phyloP scores from a whole-genome alignment of 2,329 filamentous ascomycete genomes.

The Pseudogymnoascus sp. region DNA sequence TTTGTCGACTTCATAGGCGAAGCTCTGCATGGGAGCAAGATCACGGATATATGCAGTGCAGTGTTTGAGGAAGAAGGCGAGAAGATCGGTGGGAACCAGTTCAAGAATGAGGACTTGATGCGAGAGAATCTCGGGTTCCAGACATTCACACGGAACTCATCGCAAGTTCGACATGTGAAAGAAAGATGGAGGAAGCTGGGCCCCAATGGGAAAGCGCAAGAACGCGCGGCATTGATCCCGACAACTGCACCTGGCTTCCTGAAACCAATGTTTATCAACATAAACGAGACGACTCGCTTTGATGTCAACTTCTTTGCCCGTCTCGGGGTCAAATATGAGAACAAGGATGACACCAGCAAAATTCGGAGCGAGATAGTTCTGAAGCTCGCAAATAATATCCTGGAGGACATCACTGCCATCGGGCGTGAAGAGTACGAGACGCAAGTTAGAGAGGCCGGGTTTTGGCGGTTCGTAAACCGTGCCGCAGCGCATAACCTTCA shows the following conservation, averaged over 20 bases:
- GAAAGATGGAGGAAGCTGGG: background rate
- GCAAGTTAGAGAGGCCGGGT: slow-evolving; percentile 22
- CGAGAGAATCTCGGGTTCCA: background rate
- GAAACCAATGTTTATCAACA: background rate
- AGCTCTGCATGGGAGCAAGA: background rate
- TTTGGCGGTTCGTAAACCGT: slow-evolving; percentile 27
- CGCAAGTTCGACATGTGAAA: background rate
- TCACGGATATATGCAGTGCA: background rate
- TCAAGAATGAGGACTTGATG: background rate
- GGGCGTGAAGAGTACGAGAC: slow-evolving; percentile 21
- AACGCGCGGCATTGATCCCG: background rate
- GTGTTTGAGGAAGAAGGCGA: background rate
- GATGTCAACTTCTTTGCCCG: slow-evolving; percentile 23
- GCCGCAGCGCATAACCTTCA: slow-evolving; percentile 6
- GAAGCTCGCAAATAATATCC: slow-evolving; percentile 21
- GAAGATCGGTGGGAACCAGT: background rate
- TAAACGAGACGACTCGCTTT: slow-evolving; percentile 10
- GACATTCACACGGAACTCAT: background rate
- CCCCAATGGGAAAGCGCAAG: background rate
- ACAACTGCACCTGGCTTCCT: background rate
- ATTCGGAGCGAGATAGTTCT: slow-evolving; percentile 21
- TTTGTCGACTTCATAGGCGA: background rate
- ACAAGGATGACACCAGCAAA: slow-evolving; percentile 17
- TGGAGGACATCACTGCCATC: slow-evolving; percentile 23
- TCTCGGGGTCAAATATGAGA: slow-evolving; percentile 21